Evolutionary conservation across 73 alveolate species (phyloP).

Genomic region (Paramecium sonneborni): DNA sequence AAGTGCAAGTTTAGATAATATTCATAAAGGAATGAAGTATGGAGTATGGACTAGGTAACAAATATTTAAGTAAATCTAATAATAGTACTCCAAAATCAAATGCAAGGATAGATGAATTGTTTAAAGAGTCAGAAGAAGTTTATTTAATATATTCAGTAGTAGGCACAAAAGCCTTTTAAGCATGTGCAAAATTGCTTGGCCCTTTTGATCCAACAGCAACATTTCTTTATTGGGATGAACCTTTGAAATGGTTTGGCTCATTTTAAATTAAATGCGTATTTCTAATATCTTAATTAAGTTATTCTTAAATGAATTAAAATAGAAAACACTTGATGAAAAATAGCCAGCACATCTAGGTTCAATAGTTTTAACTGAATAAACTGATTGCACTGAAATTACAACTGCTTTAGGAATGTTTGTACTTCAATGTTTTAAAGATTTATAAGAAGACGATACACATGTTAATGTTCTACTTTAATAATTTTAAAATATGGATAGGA

Average conservation of each 20-base stretch:
- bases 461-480: neutral
- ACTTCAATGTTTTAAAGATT: neutral
- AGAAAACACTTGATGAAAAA: conserved; percentile 22
- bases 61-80: neutral
- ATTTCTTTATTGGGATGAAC: conserved; percentile 52
- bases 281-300: neutral
- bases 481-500: conserved; percentile 37
- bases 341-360: conserved; percentile 47
- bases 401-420: conserved; percentile 7
- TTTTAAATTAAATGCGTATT: conserved; percentile 34
- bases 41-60: conserved; percentile 42
- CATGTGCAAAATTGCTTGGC: conserved; percentile 1
- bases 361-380: conserved; percentile 16
- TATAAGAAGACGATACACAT: neutral
- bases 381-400: conserved; percentile 42
- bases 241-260: conserved; percentile 51
- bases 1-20: conserved; percentile 31
- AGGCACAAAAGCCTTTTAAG: conserved; percentile 38
- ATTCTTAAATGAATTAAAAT: neutral
- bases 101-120: neutral
- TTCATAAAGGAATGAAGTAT: conserved; percentile 46
- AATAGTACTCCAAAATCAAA: conserved; percentile 41
- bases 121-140: neutral
- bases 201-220: conserved; percentile 31
- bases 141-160: conserved; percentile 15